Base-by-base conservation (phyloP, 257 asterid genomes). In the Jaltomata sinuosa region DNA sequence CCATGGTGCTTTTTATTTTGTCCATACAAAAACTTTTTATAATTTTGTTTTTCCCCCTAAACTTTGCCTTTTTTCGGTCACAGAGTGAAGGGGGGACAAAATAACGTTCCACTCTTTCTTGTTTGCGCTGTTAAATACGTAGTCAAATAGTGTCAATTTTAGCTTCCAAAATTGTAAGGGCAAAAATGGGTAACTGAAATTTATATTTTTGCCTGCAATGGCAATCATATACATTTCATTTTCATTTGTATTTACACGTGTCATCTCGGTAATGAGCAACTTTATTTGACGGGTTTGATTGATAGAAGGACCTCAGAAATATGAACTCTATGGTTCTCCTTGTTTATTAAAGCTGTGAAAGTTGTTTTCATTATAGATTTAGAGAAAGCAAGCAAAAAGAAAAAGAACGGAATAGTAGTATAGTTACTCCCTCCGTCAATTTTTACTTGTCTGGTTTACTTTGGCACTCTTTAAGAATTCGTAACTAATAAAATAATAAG, bases 1-100 rank as follows among this genome's bases (percentile, higher is more conserved):
- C 62, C 68, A 59, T 53, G 55, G 76, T 81, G 25, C 55, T 72
- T 81, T 68, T 31, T 3, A 16, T 65, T 64, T 90, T 65, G 85
- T 86, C 83, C 80, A 59, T 47, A 80, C 50, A 34, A 82, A 84
- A 79, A 36, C 52, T 27, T 22, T 65, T 27, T 52, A 40, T 25
- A 27, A 6, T 59, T 81, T 36, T 25, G 27, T 80, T 4, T 19
- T 40, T 15, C 14, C 9, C 42, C 27, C 34, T 2, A 38, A 32
- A 3, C 81, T 72, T 84, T 19, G 72, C 22, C 71, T 81, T 22
- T 81, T 22, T 49, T 68, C 1, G 25, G 27, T 27, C 9, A 47
- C 81, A 14, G 40, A 45, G 61, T 1, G 16, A 16, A 76, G 27
- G 80, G 27, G 80, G 61, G 61, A 76, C 42, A 76, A 47, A 47